These are phyloP conservation scores for Botryotinia calthae DNA, from an alignment of 2,329 filamentous ascomycete species.

Conservation along the genomic window DNA sequence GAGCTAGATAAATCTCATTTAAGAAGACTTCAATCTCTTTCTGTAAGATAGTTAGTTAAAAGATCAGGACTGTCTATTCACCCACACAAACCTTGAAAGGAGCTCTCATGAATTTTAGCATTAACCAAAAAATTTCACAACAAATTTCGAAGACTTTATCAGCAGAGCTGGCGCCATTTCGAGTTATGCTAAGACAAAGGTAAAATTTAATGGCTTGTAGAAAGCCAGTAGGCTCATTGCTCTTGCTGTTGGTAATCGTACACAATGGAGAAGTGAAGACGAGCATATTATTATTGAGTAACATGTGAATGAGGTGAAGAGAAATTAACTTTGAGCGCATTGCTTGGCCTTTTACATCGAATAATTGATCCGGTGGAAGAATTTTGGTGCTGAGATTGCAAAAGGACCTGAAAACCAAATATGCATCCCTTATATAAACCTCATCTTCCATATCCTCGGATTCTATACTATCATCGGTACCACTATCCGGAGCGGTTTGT, in stretches of 20 bases:
- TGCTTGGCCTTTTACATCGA: slow-evolving; percentile 87
- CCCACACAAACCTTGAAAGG: slow-evolving; percentile 72
- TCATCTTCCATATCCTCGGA: slow-evolving; percentile 76
- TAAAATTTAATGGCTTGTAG: slow-evolving; percentile 96
- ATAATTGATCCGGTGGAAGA: slow-evolving; percentile 83
- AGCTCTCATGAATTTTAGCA: slow-evolving; percentile 89
- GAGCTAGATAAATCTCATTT: slow-evolving; percentile 93
- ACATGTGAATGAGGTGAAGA: slow-evolving; percentile 89
- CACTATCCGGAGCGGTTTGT: slow-evolving; percentile 54
- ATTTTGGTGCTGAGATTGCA: slow-evolving; percentile 96
- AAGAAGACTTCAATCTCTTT: slow-evolving; percentile 98
- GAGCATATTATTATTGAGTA: slow-evolving; percentile 88
- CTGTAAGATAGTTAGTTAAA: slow-evolving; percentile 43
- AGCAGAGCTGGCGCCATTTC: slow-evolving; percentile 92
- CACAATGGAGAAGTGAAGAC: slow-evolving; percentile 91
- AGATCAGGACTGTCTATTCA: background rate
- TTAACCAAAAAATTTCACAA: slow-evolving; percentile 97
- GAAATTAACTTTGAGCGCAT: slow-evolving; percentile 98
- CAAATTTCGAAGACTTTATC: slow-evolving; percentile 92
- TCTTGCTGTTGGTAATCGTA: slow-evolving; percentile 88
- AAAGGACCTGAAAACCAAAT: slow-evolving; percentile 94
- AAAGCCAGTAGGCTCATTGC: slow-evolving; percentile 83
- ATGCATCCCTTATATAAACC: slow-evolving; percentile 94
- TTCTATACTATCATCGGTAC: slow-evolving; percentile 56
- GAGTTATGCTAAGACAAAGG: slow-evolving; percentile 87